Percentiles rank a stretch among this genome's conserved stretches.
phyloP scores from a whole-genome alignment of 805 yeast genomes.

The Ogataea paraovalis region DNA sequence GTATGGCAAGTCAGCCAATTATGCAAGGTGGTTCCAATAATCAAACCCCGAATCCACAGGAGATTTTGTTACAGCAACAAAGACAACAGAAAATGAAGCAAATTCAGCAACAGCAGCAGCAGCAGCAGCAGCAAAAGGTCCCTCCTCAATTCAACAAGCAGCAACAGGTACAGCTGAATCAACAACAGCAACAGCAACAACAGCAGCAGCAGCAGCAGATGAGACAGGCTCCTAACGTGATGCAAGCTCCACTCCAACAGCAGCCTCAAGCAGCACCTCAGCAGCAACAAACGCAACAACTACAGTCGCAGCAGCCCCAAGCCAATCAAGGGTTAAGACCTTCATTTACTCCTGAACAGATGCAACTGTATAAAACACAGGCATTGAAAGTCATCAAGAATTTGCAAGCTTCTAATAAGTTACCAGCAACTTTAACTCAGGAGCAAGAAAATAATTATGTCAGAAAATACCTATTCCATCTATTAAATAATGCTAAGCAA shows the following conservation, averaged over 20 bases:
- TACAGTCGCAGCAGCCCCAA: conserved; percentile 4
- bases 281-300: conserved; percentile 6
- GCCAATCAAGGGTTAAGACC: conserved; percentile 5
- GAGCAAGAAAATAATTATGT: conserved; percentile 34
- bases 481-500: conserved; percentile 19
- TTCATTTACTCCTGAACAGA: conserved; percentile 20
- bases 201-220: conserved; percentile 4
- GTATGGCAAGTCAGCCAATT: conserved; percentile 6
- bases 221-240: conserved; percentile 1
- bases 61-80: conserved; percentile 30
- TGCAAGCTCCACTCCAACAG: conserved; percentile 4
- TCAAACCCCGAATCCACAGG: conserved; percentile 29
- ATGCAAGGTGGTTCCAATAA: conserved; percentile 4
- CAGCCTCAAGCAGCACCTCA: conserved; percentile 1
- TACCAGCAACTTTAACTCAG: conserved; percentile 29
- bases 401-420: conserved; percentile 31
- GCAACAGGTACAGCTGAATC: neutral
- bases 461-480: conserved; percentile 30
- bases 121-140: conserved; percentile 21
- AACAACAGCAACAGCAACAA: too few species aligned
- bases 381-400: conserved; percentile 33
- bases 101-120: conserved; percentile 21
- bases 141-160: conserved; percentile 2
- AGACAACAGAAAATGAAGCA: conserved; percentile 30
- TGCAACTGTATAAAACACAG: conserved; percentile 31